Evolutionary conservation across 2,329 filamentous ascomycete genomes (phyloP).

Genomic region (Aureobasidium lini): DNA sequence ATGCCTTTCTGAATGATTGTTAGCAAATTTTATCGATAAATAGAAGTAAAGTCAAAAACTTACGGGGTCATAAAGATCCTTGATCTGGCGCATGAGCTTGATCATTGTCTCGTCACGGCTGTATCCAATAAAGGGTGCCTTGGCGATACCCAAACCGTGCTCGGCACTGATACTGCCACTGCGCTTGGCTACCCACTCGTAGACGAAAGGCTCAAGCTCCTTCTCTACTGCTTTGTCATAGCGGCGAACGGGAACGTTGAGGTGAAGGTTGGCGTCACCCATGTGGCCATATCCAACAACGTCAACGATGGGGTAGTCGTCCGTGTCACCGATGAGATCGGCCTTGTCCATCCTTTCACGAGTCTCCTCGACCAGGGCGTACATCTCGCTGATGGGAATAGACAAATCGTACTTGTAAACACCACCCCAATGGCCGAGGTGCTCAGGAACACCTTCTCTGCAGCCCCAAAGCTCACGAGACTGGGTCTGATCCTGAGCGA

Average conservation of each 20-base stretch:
- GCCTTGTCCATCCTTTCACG: conserved; percentile 63
- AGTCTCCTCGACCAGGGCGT: conserved; percentile 80
- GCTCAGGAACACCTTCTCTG: conserved; percentile 88
- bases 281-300: conserved; percentile 98
- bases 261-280: conserved; percentile 91
- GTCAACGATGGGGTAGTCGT: conserved; percentile 69
- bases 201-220: conserved; percentile 86
- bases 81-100: conserved; percentile 88
- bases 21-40: conserved; percentile 11
- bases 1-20: conserved; percentile 67
- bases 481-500: conserved; percentile 92
- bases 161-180: conserved; percentile 94
- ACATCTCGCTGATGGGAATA: conserved; percentile 81
- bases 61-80: conserved; percentile 89
- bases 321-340: conserved; percentile 66
- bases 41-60: conserved; percentile 34
- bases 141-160: conserved; percentile 86
- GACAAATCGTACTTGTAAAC: conserved; percentile 99
- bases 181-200: conserved; percentile 87
- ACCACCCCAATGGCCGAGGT: conserved; percentile 80
- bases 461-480: conserved; percentile 78
- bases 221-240: conserved; percentile 86
- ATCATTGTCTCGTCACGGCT: conserved; percentile 84
- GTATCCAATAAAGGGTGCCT: conserved; percentile 93
- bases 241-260: conserved; percentile 76